A percentile compares a stretch with the other conserved stretches of the same genome.
These are phyloP conservation scores for Cystobasidium pallidum DNA, from an alignment of 1,284 basidiomycete genomes.

Conservation along the genomic window DNA sequence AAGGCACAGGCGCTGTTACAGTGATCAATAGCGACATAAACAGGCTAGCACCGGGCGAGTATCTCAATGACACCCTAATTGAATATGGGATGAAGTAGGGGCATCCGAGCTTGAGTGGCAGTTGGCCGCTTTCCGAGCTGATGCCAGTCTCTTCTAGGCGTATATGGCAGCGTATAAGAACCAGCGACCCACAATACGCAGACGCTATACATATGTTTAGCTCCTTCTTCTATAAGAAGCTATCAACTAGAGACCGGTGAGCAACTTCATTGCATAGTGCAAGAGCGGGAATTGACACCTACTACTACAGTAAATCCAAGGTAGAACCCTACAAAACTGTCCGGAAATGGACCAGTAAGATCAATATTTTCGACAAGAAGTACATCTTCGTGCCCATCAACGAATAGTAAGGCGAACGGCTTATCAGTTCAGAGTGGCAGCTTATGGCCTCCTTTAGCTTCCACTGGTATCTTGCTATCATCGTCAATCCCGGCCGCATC, in stretches of 20 bases:
- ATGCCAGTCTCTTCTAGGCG: slow-evolving; percentile 60
- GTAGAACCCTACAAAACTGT: slow-evolving; percentile 76
- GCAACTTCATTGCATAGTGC: slow-evolving; percentile 24
- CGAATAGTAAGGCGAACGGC: slow-evolving; percentile 69
- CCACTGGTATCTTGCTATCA: slow-evolving; percentile 97
- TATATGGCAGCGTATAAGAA: slow-evolving; percentile 67
- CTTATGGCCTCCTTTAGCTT: slow-evolving; percentile 64
- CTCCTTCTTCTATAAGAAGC: slow-evolving; percentile 95
- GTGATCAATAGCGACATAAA: slow-evolving; percentile 65
- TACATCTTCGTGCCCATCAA: slow-evolving; percentile 96
- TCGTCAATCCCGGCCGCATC: slow-evolving; percentile 73
- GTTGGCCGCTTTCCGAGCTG: background rate
- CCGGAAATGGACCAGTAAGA: slow-evolving; percentile 86
- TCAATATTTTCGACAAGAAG: slow-evolving; percentile 83
- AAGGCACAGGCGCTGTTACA: slow-evolving; percentile 47
- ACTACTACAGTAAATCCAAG: slow-evolving; percentile 28
- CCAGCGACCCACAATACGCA: slow-evolving; percentile 65
- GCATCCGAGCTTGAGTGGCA: background rate
- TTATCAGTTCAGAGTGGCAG: background rate
- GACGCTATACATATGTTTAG: slow-evolving; percentile 87
- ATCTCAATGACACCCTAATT: slow-evolving; percentile 91
- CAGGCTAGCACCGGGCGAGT: slow-evolving; percentile 75
- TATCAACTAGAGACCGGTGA: slow-evolving; percentile 65
- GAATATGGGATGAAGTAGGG: slow-evolving; percentile 89
- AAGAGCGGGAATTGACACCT: slow-evolving; percentile 56